phyloP scores from a whole-genome alignment of 1,284 basidiomycete genomes.

The Hypsizygus ulmarius region DNA sequence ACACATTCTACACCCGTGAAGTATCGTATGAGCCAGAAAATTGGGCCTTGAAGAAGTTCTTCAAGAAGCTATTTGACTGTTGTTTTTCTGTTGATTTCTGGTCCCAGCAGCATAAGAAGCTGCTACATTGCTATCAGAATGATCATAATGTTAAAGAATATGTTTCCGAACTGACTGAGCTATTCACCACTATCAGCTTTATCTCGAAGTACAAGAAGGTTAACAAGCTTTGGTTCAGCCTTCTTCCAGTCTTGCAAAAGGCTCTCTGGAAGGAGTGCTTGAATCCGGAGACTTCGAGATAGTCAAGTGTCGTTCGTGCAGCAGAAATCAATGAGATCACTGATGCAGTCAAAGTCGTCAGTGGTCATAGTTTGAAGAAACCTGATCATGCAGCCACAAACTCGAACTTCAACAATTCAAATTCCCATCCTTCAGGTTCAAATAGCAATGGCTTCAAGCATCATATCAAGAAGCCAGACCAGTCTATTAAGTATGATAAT shows the following conservation, averaged over 20 bases:
- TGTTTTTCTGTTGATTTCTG: slow-evolving; percentile 28
- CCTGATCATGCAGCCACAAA: too few relatives aligned
- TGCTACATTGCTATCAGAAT: slow-evolving; percentile 19
- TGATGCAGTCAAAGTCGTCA: slow-evolving; percentile 12
- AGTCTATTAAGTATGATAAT: too few relatives aligned
- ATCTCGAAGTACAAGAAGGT: slow-evolving; percentile 18
- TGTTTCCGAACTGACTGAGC: slow-evolving; percentile 21
- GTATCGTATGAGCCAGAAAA: slow-evolving; percentile 6
- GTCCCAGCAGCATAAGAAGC: slow-evolving; percentile 12
- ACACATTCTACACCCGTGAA: slow-evolving; percentile 1
- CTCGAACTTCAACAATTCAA: too few relatives aligned
- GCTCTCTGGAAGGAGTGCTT: slow-evolving; percentile 15
- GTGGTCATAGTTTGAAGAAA: too few relatives aligned
- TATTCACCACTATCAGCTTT: slow-evolving; percentile 27
- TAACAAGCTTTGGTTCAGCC: slow-evolving; percentile 21
- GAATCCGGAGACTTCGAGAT: slow-evolving; percentile 19
- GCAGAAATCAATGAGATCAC: slow-evolving; percentile 21
- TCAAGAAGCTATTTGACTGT: slow-evolving; percentile 28
- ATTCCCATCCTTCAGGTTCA: too few relatives aligned
- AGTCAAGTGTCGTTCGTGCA: slow-evolving; percentile 15
- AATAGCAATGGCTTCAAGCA: too few relatives aligned
- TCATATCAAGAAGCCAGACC: too few relatives aligned
- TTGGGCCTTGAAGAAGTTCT: slow-evolving; percentile 25
- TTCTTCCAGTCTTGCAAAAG: slow-evolving; percentile 13
- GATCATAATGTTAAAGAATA: slow-evolving; percentile 22